Conservation (phyloP, 768 basidiomycete species). For the Boletus rufocinnamomeus region DNA sequence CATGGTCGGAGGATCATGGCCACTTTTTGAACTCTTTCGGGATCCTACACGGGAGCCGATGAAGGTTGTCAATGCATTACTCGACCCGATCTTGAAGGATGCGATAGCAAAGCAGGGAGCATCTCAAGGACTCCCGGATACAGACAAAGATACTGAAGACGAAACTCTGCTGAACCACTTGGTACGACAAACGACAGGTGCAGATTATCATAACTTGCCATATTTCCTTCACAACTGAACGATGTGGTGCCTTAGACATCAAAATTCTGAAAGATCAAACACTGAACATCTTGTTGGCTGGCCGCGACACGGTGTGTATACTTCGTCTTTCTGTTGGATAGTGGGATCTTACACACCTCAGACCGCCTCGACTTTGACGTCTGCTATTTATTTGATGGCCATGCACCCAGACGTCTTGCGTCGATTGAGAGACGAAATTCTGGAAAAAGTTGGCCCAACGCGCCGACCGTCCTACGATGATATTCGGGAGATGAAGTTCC, state of each 20-base stretch:
- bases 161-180: slow-evolving; percentile 46
- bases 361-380: slow-evolving; percentile 49
- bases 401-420: slow-evolving; percentile 44
- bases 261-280: slow-evolving; percentile 43
- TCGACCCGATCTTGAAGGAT: slow-evolving; percentile 42
- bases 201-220: neutral
- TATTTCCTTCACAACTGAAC: neutral
- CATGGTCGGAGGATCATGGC: slow-evolving; percentile 40
- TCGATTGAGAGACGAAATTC: slow-evolving; percentile 45
- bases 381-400: slow-evolving; percentile 47
- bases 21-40: slow-evolving; percentile 38
- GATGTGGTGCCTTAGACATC: slow-evolving; percentile 21
- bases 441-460: slow-evolving; percentile 38
- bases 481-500: slow-evolving; percentile 45
- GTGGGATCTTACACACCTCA: slow-evolving; percentile 16
- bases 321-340: neutral
- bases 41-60: slow-evolving; percentile 38
- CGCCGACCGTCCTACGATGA: slow-evolving; percentile 43
- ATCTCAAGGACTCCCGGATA: slow-evolving; percentile 2
- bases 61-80: slow-evolving; percentile 39
- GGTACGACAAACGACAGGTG: slow-evolving; percentile 41
- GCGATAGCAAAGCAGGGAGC: slow-evolving; percentile 33
- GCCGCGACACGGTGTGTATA: slow-evolving; percentile 43
- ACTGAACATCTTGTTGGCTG: slow-evolving; percentile 47
- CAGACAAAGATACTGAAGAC: slow-evolving; percentile 25